A percentile compares a stretch with the other conserved stretches of the same genome.
These are phyloP conservation scores for Entomortierella parvispora DNA, from an alignment of 192 early-diverging fungal species.

Conservation along the genomic window DNA sequence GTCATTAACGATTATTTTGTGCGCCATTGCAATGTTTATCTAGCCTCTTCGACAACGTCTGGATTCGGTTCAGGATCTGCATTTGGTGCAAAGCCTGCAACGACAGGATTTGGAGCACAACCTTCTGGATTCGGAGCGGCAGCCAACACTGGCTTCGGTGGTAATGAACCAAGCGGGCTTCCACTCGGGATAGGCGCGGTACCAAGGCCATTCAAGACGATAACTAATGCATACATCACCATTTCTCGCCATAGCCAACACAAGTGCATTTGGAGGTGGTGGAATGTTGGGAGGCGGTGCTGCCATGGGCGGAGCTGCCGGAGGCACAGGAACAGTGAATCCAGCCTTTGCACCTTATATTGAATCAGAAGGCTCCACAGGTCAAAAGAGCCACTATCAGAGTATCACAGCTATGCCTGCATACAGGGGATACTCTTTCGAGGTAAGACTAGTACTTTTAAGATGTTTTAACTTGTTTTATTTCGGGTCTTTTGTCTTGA, in stretches of 20 bases:
- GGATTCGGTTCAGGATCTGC: constrained; percentile 44
- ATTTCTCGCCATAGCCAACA: not conserved
- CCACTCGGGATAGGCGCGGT: not conserved
- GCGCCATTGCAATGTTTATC: not conserved
- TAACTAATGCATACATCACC: no score
- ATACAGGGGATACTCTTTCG: constrained; percentile 86
- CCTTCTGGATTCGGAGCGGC: constrained; percentile 34
- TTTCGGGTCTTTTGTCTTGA: not conserved
- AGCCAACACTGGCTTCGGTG: constrained; percentile 35
- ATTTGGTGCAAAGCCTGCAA: constrained; percentile 42
- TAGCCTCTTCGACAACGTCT: constrained; percentile 18
- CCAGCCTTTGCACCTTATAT: constrained; percentile 62
- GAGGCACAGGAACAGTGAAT: constrained; percentile 61
- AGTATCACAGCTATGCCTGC: constrained; percentile 86
- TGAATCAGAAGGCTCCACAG: constrained; percentile 61
- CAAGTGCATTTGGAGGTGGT: constrained; percentile 33
- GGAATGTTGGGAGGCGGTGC: constrained; percentile 26
- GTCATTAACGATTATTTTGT: not conserved
- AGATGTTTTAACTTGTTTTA: not conserved
- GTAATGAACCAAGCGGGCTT: not conserved
- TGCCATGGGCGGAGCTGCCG: constrained; percentile 12
- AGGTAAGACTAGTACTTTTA: constrained; percentile 57
- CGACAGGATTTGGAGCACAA: constrained; percentile 39
- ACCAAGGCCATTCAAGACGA: not conserved
- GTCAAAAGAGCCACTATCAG: constrained; percentile 69